Base-by-base conservation (phyloP, 2,329 filamentous ascomycete genomes). In the Clonostachys sp. region DNA sequence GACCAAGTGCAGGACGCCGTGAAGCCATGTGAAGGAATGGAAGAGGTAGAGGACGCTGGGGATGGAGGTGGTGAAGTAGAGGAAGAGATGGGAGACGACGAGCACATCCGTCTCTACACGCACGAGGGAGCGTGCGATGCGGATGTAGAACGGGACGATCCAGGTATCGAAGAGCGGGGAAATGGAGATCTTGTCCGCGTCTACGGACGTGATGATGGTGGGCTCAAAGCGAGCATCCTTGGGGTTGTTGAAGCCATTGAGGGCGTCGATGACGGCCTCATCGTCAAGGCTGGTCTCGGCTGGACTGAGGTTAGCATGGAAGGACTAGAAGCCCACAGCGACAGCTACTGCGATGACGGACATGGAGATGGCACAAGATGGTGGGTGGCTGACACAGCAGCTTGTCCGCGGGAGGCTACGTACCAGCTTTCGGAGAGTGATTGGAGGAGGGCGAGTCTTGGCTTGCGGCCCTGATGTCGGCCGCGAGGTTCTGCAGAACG, bases 71-170 rank as follows among this genome's bases (percentile, higher is more conserved):
- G 70, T 71, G 50, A 86, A 75, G 68, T 91, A 91, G 24, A 90
- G 67, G 35, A 91, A 61, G 18, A 92, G 73, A 62, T 92, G 87
- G 0, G 86, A 89, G 48, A 91, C 64, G 75, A 92, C 89, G 42
- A 91, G 79, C 16, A 91, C 85, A 61, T 92, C 88, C 1, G 85
- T 86, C 47, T 81, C 75, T 49, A 80, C 70, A 13, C 86, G 83
- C 10, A 87, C 83, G 18, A 84, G 63, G 3, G 60, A 64, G 40
- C 71, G 71, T 2, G 80, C 85, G 57, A 75, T 66, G 13, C 65
- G 62, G 43, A 83, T 67, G 60, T 88, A 89, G 1, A 83, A 80
- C 39, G 74, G 68, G 16, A 89, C 66, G 3, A 85, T 24, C 51
- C 74, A 73, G 39, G 65, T 64, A 58, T 77, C 66, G 42, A 80